Base-by-base conservation (phyloP, 768 basidiomycete genomes). In the Hygrophorus pudorinus region DNA sequence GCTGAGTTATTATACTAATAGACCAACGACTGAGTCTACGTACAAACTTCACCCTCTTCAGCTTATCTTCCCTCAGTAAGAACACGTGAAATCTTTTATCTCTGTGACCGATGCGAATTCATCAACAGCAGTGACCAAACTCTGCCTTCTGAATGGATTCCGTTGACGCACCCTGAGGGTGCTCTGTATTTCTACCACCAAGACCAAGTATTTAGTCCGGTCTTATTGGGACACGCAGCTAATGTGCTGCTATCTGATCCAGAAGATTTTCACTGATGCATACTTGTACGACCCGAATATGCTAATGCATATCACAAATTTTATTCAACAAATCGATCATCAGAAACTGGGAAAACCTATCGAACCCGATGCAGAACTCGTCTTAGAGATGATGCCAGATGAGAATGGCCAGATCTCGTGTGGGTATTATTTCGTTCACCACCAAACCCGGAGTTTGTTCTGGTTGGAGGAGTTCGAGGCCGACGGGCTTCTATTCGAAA, bases 91-190 rank as follows among this genome's bases (percentile, higher is more conserved):
- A 16, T 13, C 35, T 14, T 29, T 24, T 28, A 28, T 28, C n/a
- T 41, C 2, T 40, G 5, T 6, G 11, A 11, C 28, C 37, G 36
- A 16, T 5, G 8, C 3, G 6, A n/a, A 43, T 24, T 24, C 7
- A 24, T 24, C 24, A 24, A 24, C 24, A 24, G 7, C 24, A 24
- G 24, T 24, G 24, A 32, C 18, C 18, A 34, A 4, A 5, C 21
- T 30, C 14, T 17, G 12, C 63, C 61, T 0, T 5, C 16, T 2
- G 71, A 66, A 0, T 82, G 81, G 81, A 55, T 29, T 5, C 56
- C 67, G 1, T 60, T 62, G 28, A 57, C 63, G 2, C 81, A 82
- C 50, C 78, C 80, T 0, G 80, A 83, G 57, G 81, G 81, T 5
- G 70, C 66, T 13, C 64, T 72, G 13, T 83, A 81, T 52, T 83